A percentile compares a stretch with the other conserved stretches of the same genome.
phyloP scores from a whole-genome alignment of 768 basidiomycete species.

The Rhizopogon vesiculosus region DNA sequence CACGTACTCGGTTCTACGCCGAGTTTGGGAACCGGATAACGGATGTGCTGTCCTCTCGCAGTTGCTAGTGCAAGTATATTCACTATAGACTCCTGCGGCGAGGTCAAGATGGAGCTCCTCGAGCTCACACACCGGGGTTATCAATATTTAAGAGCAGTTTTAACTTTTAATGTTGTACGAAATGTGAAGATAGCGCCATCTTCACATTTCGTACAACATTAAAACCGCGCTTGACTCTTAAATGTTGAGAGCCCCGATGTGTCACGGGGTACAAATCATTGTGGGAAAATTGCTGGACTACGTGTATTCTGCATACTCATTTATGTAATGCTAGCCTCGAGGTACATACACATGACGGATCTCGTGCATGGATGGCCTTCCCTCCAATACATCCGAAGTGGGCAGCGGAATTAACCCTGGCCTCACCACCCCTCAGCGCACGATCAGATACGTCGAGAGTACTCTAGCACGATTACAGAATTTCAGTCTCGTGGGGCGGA shows the following conservation, averaged over 20 bases:
- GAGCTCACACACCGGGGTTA: too few relatives aligned
- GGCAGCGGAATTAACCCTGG: too few relatives aligned
- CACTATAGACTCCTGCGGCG: constrained; percentile 91
- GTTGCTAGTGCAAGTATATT: constrained; percentile 94
- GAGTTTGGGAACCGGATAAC: constrained; percentile 99
- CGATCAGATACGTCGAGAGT: constrained; percentile 81
- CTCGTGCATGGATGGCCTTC: constrained; percentile 87
- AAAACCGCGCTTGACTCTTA: too few relatives aligned
- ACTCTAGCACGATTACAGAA: constrained; percentile 70
- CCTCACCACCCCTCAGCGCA: constrained; percentile 91
- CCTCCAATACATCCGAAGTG: constrained; percentile 91
- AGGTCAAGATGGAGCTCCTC: constrained; percentile 96
- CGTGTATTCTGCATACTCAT: neutral
- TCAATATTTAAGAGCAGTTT: too few relatives aligned
- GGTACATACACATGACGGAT: constrained; percentile 78
- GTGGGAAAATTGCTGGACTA: constrained; percentile 37
- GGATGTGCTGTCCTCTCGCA: constrained; percentile 95
- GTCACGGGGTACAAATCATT: constrained; percentile 96
- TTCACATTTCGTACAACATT: too few relatives aligned
- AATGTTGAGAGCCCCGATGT: too few relatives aligned
- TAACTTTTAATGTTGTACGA: too few relatives aligned
- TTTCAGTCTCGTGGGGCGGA: constrained; percentile 64
- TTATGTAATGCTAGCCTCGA: constrained; percentile 45
- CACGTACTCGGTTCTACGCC: constrained; percentile 84
- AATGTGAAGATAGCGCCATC: too few relatives aligned